These are phyloP conservation scores for Tuber calosporum DNA, from an alignment of 495 filamentous ascomycete species.

Conservation along the genomic window DNA sequence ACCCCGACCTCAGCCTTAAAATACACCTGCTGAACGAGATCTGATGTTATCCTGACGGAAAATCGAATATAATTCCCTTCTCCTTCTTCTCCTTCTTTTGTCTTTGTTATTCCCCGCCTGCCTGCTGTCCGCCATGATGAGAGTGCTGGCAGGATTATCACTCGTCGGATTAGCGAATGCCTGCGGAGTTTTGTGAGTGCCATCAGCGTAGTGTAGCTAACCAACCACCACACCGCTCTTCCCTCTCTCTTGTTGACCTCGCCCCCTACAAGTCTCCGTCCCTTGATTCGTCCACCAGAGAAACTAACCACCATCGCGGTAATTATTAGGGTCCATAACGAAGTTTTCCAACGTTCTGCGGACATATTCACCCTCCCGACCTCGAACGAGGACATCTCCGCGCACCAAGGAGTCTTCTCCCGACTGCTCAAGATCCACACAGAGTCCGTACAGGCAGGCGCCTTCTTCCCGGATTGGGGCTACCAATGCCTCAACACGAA, in stretches of 20 bases:
- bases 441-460: slow-evolving; percentile 36
- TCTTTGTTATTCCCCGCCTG: neutral
- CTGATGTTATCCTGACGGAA: neutral
- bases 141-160: slow-evolving; percentile 11
- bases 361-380: slow-evolving; percentile 39
- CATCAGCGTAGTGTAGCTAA: neutral
- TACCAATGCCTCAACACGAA: slow-evolving; percentile 39
- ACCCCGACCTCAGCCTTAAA: neutral
- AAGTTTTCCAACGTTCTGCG: slow-evolving; percentile 34
- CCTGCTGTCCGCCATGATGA: slow-evolving; percentile 20
- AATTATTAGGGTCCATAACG: slow-evolving; percentile 31
- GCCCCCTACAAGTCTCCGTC: neutral
- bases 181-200: slow-evolving; percentile 26
- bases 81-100: neutral
- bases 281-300: neutral
- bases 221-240: neutral
- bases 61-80: neutral
- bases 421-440: slow-evolving; percentile 29
- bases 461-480: slow-evolving; percentile 42
- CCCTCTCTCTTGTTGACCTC: neutral
- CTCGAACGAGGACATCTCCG: slow-evolving; percentile 23
- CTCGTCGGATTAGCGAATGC: neutral
- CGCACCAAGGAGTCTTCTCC: slow-evolving; percentile 30
- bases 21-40: neutral
- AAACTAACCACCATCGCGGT: neutral